Conservation (phyloP, 1,284 basidiomycete species). For the Ganoderma multipileum region DNA sequence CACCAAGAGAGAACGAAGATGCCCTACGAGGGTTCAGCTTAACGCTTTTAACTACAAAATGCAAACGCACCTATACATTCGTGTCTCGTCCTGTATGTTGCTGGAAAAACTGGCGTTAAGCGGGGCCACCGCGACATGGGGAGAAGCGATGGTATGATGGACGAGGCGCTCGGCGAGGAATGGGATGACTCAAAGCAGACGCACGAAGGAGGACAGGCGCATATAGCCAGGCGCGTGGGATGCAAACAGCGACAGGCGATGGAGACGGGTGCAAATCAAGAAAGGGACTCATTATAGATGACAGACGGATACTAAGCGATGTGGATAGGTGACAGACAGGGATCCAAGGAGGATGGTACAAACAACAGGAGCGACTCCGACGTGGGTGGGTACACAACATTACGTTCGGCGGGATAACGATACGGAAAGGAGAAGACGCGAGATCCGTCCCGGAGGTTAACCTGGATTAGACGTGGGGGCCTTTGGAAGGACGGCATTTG, state of each 20-base stretch:
- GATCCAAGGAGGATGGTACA: not conserved
- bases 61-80: no score
- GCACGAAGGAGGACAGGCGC: not conserved
- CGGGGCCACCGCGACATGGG: not conserved
- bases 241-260: not conserved
- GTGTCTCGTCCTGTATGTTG: not conserved
- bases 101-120: not conserved
- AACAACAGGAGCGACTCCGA: not conserved
- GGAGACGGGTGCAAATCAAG: not conserved
- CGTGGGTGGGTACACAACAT: constrained; percentile 23
- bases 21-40: no score
- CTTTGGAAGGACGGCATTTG: not conserved
- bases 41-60: no score
- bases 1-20: no score
- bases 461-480: not conserved
- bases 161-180: not conserved
- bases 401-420: constrained; percentile 9
- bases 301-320: not conserved
- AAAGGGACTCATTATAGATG: not conserved
- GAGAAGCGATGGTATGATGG: not conserved
- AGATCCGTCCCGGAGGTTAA: constrained; percentile 5
- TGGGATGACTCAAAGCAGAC: not conserved
- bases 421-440: not conserved
- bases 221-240: not conserved
- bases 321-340: not conserved